Evolutionary conservation across 2,329 filamentous ascomycete species (phyloP), one percentile per base, ranked within the genome.

Genomic region (Hypoxylon sp.): DNA sequence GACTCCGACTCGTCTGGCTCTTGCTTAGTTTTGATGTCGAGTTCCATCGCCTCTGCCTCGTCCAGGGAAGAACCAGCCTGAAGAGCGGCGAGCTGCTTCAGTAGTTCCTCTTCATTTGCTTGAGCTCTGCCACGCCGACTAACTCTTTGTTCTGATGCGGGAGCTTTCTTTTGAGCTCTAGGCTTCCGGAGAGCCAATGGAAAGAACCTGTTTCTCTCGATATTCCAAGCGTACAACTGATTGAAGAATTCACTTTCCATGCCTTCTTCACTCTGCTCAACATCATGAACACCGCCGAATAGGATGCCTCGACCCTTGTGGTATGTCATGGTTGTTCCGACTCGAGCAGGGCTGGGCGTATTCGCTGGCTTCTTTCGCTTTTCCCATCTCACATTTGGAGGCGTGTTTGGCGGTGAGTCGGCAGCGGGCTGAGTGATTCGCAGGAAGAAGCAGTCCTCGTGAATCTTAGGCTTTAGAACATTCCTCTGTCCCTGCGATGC

Each of bases 181-280:
- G 91, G 85, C 66, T 92, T 91, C 48, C 93, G 83, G 41, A 98
- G 79, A 8, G 80, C 79, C 40, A 98, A 80, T 2, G 90, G 91
- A 79, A 98, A 97, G 78, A 97, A 98, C 7, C 95, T 84, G 72
- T 99, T 99, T 57, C 94, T 86, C 69, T 98, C 95, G 62, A 97
- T 87, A 70, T 96, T 97, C 91, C 93, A 98, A 4, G 93, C 90
- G 69, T 90, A 96, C 20, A 98, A 77, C 53, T 88, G 85, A 68
- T 97, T 94, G 79, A 98, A 99, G 76, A 99, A 99, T 73, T 97
- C 93, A 71, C 91, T 96, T 51, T 99, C 94, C 65, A 99, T 96
- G 3, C 91, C 92, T 73, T 99, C 95, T 72, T 97, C 93, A 63
- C 86, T 94, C 72, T 93, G 85, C 73, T 96, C 92, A 0, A 96